phyloP scores from a whole-genome alignment of 106 monocot species.

The Dioscorea alata region DNA sequence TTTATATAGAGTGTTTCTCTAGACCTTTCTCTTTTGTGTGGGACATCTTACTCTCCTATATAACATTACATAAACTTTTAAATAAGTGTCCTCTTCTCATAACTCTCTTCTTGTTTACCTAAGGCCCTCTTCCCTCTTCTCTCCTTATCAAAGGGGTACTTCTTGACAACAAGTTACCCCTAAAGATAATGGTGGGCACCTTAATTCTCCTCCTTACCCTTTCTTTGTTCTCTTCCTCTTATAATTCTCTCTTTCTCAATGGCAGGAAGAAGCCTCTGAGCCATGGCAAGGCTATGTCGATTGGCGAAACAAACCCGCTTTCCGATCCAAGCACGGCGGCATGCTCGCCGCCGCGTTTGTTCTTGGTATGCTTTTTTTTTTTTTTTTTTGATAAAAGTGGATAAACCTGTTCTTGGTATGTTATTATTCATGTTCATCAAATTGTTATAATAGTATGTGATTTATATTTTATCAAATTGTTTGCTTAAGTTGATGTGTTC shows the following conservation, averaged over 20 bases:
- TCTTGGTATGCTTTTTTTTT: too few species aligned
- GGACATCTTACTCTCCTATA: not conserved
- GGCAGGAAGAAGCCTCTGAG: conserved; percentile 42
- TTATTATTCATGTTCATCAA: not conserved
- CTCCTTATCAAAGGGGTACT: not conserved
- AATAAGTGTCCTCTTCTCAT: too few species aligned
- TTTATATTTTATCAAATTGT: too few species aligned
- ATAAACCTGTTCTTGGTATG: too few species aligned
- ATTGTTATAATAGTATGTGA: too few species aligned
- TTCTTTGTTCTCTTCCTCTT: not conserved
- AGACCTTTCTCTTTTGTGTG: conserved; percentile 2
- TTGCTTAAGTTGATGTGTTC: not conserved
- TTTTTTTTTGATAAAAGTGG: too few species aligned
- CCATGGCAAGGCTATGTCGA: conserved; percentile 79
- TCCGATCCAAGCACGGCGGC: conserved; percentile 64
- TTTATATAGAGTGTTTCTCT: not conserved
- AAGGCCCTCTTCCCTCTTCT: too few species aligned
- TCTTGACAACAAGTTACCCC: too few species aligned
- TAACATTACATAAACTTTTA: too few species aligned
- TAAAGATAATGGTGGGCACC: not conserved
- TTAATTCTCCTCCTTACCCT: not conserved
- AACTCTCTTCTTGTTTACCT: too few species aligned
- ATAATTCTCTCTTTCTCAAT: not conserved
- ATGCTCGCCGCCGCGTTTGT: conserved; percentile 78
- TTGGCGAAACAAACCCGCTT: conserved; percentile 70